A percentile compares a stretch with the other conserved stretches of the same genome.
Conservation (phyloP, 345 rosid genomes). For the Crucihimalaya himalaica region DNA sequence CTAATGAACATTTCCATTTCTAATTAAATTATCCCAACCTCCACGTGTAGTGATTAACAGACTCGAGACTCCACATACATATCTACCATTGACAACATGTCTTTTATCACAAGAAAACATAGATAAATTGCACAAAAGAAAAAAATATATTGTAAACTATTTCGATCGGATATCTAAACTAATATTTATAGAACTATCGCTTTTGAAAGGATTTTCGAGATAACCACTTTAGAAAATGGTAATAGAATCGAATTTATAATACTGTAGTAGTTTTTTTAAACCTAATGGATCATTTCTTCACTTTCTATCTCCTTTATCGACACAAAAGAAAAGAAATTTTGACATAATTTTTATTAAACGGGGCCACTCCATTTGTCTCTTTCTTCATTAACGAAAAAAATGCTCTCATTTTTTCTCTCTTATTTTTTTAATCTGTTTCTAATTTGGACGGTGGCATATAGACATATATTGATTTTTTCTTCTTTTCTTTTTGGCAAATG, state of each 20-base stretch:
- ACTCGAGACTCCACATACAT: constrained; percentile 13
- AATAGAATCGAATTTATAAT: too few species aligned
- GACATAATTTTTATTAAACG: not conserved
- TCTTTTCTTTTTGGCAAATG: not conserved
- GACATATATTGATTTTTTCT: not conserved
- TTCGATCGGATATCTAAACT: too few species aligned
- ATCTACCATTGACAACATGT: not conserved
- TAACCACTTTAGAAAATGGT: too few species aligned
- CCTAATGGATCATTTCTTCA: not conserved
- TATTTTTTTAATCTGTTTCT: not conserved
- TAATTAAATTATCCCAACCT: not conserved
- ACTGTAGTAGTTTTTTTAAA: too few species aligned
- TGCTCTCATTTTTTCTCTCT: not conserved
- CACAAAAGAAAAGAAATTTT: not conserved
- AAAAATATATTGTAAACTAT: too few species aligned
- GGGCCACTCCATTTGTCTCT: not conserved
- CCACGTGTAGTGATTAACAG: not conserved
- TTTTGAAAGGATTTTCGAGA: too few species aligned
- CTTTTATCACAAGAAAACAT: not conserved
- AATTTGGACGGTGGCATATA: not conserved
- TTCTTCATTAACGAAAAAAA: not conserved
- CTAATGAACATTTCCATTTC: not conserved
- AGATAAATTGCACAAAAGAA: too few species aligned
- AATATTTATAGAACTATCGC: too few species aligned
- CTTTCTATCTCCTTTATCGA: not conserved